Evolutionary conservation across 1,284 basidiomycete species (phyloP).

Genomic region (Ustanciosporium gigantosporum): DNA sequence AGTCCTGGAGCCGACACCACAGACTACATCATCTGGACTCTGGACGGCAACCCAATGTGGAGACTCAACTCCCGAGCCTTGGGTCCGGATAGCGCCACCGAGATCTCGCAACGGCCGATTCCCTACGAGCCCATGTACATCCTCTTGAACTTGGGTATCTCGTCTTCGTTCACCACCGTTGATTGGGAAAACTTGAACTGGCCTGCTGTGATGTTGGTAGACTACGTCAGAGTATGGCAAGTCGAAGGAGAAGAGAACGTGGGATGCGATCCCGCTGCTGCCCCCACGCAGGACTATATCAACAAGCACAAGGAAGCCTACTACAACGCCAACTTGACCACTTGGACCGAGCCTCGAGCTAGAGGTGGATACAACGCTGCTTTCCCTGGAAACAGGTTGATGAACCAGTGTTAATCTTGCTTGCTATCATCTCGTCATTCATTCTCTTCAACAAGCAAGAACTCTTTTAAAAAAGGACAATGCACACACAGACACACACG

Average conservation of each 20-base stretch:
- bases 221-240: conserved; percentile 52
- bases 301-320: conserved; percentile 53
- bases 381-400: conserved; percentile 40
- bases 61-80: conserved; percentile 73
- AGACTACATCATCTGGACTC: conserved; percentile 47
- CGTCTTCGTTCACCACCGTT: conserved; percentile 34
- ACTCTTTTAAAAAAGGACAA: neutral
- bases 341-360: conserved; percentile 38
- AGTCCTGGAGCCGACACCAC: conserved; percentile 24
- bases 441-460: no score
- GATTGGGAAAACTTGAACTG: conserved; percentile 15
- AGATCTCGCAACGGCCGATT: conserved; percentile 75
- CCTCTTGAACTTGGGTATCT: conserved; percentile 51
- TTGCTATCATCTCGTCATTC: no score
- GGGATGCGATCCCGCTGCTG: conserved; percentile 62
- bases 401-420: conserved; percentile 37
- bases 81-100: conserved; percentile 69
- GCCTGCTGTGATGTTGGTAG: conserved; percentile 36
- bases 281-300: conserved; percentile 56
- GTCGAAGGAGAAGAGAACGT: conserved; percentile 47
- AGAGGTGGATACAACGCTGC: conserved; percentile 37
- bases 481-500: neutral
- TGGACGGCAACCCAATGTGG: conserved; percentile 30
- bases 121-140: conserved; percentile 65
- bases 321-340: conserved; percentile 52